A percentile compares a stretch with the other conserved stretches of the same genome.
Evolutionary conservation across 1,284 basidiomycete species (phyloP).

Genomic region (Rhodotorula mucilaginosa): DNA sequence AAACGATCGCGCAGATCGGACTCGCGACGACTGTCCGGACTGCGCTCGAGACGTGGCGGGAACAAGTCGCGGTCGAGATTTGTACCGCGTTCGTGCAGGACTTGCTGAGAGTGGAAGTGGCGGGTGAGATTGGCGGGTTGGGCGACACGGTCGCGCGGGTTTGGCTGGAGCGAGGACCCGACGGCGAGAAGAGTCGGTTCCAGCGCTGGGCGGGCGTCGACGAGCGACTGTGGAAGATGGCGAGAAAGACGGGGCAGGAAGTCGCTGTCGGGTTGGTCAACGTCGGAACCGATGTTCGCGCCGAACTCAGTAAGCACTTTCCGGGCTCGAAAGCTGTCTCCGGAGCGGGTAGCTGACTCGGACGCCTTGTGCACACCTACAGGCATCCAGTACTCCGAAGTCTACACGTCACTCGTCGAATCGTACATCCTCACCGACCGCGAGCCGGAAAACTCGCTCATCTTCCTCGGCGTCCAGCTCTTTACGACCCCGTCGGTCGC

Average conservation of each 20-base stretch:
- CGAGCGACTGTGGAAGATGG: constrained; percentile 76
- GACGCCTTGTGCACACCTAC: background rate
- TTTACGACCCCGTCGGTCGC: constrained; percentile 85
- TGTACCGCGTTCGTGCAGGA: constrained; percentile 59
- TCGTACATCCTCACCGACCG: constrained; percentile 85
- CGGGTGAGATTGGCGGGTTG: constrained; percentile 58
- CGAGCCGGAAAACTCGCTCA: constrained; percentile 87
- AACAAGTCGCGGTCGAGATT: constrained; percentile 71
- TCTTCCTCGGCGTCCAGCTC: constrained; percentile 83
- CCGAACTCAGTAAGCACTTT: constrained; percentile 64
- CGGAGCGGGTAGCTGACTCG: background rate
- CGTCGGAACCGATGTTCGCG: constrained; percentile 69
- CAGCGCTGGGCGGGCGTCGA: constrained; percentile 76
- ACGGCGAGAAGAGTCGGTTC: constrained; percentile 54
- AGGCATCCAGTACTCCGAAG: constrained; percentile 79
- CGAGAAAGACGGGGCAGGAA: constrained; percentile 73
- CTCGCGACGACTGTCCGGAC: constrained; percentile 85
- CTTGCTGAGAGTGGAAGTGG: constrained; percentile 61
- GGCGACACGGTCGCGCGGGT: constrained; percentile 70
- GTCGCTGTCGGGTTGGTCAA: constrained; percentile 75
- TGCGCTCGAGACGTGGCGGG: constrained; percentile 83
- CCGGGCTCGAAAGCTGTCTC: background rate
- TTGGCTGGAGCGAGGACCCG: constrained; percentile 59
- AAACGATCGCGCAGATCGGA: constrained; percentile 80
- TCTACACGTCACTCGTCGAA: constrained; percentile 84